A percentile compares a stretch with the other conserved stretches of the same genome.
Conservation (phyloP, 2,329 filamentous ascomycete species). For the Aureobasidium sp. region DNA sequence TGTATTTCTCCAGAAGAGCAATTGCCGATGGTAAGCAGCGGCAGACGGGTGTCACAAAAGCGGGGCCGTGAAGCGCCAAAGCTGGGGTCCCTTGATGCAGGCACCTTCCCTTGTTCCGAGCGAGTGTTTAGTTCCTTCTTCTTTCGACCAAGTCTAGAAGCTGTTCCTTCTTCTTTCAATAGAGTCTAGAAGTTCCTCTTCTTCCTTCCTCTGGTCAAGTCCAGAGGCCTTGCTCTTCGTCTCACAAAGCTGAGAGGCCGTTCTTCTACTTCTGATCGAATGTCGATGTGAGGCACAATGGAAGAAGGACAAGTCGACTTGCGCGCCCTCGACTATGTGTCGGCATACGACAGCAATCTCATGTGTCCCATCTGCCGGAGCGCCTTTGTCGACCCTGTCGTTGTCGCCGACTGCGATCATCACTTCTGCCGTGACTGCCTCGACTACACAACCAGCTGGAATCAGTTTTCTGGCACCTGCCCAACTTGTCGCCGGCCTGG, state of each 20-base stretch:
- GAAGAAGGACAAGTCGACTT: conserved; percentile 38
- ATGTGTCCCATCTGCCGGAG: conserved; percentile 58
- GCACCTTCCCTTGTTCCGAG: conserved; percentile 3
- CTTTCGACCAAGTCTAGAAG: neutral
- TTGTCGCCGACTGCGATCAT: conserved; percentile 51
- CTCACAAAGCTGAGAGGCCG: too few species aligned
- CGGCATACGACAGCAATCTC: conserved; percentile 49
- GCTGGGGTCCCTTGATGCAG: neutral
- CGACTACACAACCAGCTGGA: conserved; percentile 36
- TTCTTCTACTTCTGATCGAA: too few species aligned
- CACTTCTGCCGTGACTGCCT: conserved; percentile 55
- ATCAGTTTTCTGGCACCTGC: conserved; percentile 34
- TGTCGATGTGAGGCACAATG: neutral
- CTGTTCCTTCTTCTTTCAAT: too few species aligned
- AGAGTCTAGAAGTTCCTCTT: too few species aligned
- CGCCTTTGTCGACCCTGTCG: conserved; percentile 51
- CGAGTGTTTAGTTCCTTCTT: neutral
- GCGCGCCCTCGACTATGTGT: conserved; percentile 49
- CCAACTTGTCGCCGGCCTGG: conserved; percentile 46
- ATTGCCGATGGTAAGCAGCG: neutral
- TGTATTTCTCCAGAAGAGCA: too few species aligned
- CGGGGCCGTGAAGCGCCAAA: neutral
- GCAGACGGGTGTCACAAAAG: neutral
- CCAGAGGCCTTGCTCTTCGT: too few species aligned
- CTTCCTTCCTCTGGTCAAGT: too few species aligned